Evolutionary conservation across 2,329 filamentous ascomycete species (phyloP).

Genomic region (Neocatenulostroma microsporum): DNA sequence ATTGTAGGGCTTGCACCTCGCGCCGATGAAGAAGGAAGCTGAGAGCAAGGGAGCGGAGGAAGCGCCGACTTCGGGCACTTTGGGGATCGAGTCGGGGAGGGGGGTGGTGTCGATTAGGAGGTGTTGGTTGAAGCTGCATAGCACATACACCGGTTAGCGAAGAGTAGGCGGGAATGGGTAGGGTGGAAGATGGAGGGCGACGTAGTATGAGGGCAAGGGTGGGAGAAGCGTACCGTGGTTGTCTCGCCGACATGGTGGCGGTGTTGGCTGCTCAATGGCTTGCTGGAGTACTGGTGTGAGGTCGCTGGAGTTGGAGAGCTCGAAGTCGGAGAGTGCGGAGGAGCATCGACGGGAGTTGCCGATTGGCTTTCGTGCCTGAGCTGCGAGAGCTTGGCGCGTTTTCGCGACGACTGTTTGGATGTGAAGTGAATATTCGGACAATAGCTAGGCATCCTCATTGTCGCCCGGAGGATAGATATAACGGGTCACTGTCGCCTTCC

Average conservation of each 20-base stretch:
- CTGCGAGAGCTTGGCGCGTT: no score
- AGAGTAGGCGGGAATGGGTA: conserved; percentile 11
- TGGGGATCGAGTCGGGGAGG: conserved; percentile 82
- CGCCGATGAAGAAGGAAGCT: conserved; percentile 93
- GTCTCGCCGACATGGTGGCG: conserved; percentile 52
- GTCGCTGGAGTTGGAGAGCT: conserved; percentile 2
- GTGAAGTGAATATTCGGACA: no score
- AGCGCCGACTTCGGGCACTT: conserved; percentile 86
- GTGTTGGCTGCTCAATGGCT: conserved; percentile 8
- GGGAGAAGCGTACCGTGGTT: conserved; percentile 46
- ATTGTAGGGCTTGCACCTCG: conserved; percentile 89
- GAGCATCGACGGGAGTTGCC: conserved; percentile 12
- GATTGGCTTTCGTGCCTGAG: no score
- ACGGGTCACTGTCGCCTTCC: no score
- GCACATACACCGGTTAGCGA: no score
- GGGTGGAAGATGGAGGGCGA: background rate
- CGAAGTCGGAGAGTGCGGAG: conserved; percentile 4
- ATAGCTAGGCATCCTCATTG: no score
- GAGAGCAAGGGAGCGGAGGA: conserved; percentile 88
- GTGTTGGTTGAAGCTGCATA: conserved; percentile 93
- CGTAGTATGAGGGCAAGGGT: background rate
- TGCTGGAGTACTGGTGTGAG: background rate
- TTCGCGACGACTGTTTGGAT: no score
- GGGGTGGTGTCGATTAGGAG: conserved; percentile 93
- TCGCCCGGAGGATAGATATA: no score